Evolutionary conservation across 495 filamentous ascomycete genomes (phyloP), one percentile per base, ranked within the genome.

Genomic region (Penicillium paxilli): DNA sequence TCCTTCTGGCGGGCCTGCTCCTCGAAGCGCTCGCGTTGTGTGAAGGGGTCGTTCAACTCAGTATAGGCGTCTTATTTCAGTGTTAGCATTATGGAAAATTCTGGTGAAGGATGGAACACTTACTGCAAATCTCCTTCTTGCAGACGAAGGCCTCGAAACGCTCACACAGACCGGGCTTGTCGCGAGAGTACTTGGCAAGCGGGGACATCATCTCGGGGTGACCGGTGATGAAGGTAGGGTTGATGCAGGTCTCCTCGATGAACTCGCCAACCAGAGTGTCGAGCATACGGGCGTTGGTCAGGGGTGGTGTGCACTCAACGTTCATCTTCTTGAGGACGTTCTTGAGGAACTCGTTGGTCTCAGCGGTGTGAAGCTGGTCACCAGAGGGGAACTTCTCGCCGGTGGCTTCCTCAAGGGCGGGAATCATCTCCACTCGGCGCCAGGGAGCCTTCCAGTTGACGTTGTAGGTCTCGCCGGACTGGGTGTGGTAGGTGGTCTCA

Each of bases 181-280:
- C 63, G 54, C 95, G 89, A 75, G 96, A 89, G 72, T 90, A 91
- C 80, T 99, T 98, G 79, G 94, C 95, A 24, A 98, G 80, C 4
- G 94, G 94, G 17, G 89, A 94, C 95, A 99, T 99, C 86, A 96
- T 90, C 73, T 96, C 88, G 7, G 92, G 92, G 75, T 97, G 92
- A 40, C 87, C 87, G 35, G 81, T 89, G 71, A 98, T 97, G 81
- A 97, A 98, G 52, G 92, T 97, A 0, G 94, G 94, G 81, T 92
- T 96, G 65, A 97, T 73, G 74, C 92, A 96, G 24, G 85, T 92
- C 62, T 89, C 85, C 75, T 98, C 94, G 62, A 97, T 93, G 73
- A 93, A 96, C 62, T 96, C 92, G 52, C 93, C 93, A 17, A 93
- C 92, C 47, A 98, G 83, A 78, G 92, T 96, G 76, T 98, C 94